Percentiles rank a stretch among this genome's conserved stretches.
Conservation (phyloP, 805 yeast genomes). For the Sugiyamaella valdiviana region DNA sequence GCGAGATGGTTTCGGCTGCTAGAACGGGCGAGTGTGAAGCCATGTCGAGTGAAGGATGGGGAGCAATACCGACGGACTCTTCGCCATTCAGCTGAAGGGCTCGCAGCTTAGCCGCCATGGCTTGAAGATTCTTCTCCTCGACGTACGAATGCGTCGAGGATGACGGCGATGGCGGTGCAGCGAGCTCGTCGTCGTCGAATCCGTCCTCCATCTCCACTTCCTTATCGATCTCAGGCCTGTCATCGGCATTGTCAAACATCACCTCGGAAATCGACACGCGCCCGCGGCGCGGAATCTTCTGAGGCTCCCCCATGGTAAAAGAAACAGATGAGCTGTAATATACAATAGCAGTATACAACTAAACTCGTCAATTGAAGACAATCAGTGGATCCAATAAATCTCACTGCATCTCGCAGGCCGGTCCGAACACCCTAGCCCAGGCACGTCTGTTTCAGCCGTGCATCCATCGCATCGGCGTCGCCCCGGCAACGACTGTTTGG, state of each 20-base stretch:
- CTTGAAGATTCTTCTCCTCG: conserved; percentile 58
- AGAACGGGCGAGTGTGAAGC: conserved; percentile 6
- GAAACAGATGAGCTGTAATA: background rate
- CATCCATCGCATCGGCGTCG: background rate
- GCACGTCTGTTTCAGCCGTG: background rate
- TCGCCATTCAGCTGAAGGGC: conserved; percentile 33
- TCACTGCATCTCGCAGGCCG: no score
- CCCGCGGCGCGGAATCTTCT: conserved; percentile 2
- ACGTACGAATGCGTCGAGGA: conserved; percentile 44
- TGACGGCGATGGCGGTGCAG: conserved; percentile 4
- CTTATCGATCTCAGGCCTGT: conserved; percentile 6
- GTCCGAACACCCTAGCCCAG: no score
- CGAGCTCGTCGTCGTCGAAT: conserved; percentile 5
- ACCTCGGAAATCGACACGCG: conserved; percentile 6
- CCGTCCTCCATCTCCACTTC: conserved; percentile 14
- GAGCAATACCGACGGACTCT: conserved; percentile 3
- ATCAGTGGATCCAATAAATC: no score
- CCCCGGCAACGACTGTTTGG: background rate
- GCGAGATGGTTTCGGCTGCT: conserved; percentile 3
- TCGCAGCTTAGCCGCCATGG: conserved; percentile 58
- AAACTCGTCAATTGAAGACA: no score
- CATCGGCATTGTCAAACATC: conserved; percentile 10
- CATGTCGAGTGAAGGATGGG: conserved; percentile 10
- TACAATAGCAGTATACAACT: background rate
- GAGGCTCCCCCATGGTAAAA: conserved; percentile 5